Percentiles rank a stretch among this genome's conserved stretches.
phyloP scores from a whole-genome alignment of 371 early-diverging fungal species.

The Mortierella sp. region DNA sequence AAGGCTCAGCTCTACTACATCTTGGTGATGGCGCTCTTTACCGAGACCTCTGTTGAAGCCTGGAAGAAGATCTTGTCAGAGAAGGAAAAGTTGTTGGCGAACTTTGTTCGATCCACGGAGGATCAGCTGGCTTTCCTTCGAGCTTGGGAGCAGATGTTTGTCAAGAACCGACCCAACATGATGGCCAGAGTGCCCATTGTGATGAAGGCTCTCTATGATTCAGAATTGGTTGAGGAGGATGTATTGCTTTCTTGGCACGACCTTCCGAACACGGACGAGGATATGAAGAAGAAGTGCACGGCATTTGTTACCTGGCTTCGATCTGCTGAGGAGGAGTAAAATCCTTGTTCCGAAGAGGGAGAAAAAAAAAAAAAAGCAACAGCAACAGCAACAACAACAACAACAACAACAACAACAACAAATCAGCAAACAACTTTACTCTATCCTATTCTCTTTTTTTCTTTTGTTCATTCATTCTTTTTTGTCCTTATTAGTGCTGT shows the following conservation, averaged over 20 bases:
- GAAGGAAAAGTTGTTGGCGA: conserved; percentile 64
- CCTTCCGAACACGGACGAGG: conserved; percentile 56
- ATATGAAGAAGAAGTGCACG: conserved; percentile 66
- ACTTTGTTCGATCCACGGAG: conserved; percentile 68
- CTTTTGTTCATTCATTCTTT: conserved; percentile 1
- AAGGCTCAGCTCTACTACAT: conserved; percentile 73
- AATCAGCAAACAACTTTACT: too few relatives aligned
- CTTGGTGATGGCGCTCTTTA: conserved; percentile 66
- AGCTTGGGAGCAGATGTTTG: conserved; percentile 72
- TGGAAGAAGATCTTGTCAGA: conserved; percentile 50
- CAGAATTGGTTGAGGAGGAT: conserved; percentile 80
- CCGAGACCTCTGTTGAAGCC: conserved; percentile 56
- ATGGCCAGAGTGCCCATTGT: conserved; percentile 63
- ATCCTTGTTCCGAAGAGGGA: neutral
- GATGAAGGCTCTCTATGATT: conserved; percentile 73
- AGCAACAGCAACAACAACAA: neutral
- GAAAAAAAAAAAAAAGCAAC: neutral
- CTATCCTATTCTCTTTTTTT: neutral
- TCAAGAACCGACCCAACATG: conserved; percentile 59
- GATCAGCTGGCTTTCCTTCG: conserved; percentile 72
- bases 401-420: neutral
- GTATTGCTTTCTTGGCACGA: conserved; percentile 72
- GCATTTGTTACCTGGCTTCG: conserved; percentile 78
- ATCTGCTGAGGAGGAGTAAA: conserved; percentile 75
- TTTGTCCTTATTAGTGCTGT: neutral